phyloP scores from a whole-genome alignment of 176 grass and related monocot genomes.

The Triticum turgidum region DNA sequence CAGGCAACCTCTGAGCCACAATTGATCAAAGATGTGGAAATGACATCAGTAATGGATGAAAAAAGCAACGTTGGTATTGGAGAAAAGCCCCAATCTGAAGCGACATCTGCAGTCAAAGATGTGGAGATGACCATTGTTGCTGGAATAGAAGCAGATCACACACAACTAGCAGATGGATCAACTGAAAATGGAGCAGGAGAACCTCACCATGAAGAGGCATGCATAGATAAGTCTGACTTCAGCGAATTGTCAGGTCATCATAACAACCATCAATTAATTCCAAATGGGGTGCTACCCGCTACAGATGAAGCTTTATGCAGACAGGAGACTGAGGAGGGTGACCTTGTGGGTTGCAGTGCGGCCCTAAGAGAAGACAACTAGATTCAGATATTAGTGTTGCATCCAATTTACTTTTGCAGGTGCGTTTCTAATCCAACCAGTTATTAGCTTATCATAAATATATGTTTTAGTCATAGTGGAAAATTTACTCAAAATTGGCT shows the following conservation, averaged over 20 bases:
- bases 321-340: conserved; percentile 12
- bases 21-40: conserved; percentile 19
- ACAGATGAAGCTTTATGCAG: conserved; percentile 30
- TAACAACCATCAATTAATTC: background rate
- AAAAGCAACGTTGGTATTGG: conserved; percentile 4
- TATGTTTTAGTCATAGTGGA: background rate
- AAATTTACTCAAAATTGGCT: conserved; percentile 9
- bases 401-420: conserved; percentile 58
- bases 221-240: conserved; percentile 14
- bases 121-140: background rate
- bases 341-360: conserved; percentile 26
- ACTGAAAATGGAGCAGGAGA: conserved; percentile 12
- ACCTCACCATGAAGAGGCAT: conserved; percentile 14
- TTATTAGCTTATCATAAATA: background rate
- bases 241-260: conserved; percentile 10
- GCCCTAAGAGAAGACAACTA: conserved; percentile 46
- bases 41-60: conserved; percentile 31
- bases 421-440: conserved; percentile 29
- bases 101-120: conserved; percentile 20
- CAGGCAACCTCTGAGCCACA: conserved; percentile 20
- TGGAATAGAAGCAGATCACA: conserved; percentile 40
- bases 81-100: conserved; percentile 33
- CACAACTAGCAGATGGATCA: background rate
- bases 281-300: conserved; percentile 34
- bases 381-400: conserved; percentile 32